A percentile compares a stretch with the other conserved stretches of the same genome.
Conservation (phyloP, 1,284 basidiomycete species). For the Leccinum solheimii region DNA sequence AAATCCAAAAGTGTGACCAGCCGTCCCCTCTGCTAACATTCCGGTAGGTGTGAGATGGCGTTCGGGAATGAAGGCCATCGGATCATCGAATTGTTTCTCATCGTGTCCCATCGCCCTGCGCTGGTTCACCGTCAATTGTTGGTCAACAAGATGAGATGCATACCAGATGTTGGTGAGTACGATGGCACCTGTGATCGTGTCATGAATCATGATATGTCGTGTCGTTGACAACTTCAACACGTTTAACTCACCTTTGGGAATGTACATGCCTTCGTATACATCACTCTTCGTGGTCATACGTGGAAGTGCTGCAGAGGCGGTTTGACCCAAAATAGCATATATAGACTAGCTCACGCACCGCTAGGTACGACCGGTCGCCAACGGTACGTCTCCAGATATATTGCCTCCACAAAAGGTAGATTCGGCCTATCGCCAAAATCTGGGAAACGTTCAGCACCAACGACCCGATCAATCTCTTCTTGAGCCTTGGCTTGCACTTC, state of each 20-base stretch:
- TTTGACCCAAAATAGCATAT: background rate
- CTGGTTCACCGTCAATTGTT: constrained; percentile 4
- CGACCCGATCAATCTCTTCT: constrained; percentile 31
- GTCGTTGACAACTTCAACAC: background rate
- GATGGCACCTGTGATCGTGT: constrained; percentile 17
- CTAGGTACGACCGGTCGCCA: constrained; percentile 28
- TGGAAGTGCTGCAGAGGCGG: constrained; percentile 24
- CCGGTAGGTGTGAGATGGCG: constrained; percentile 25
- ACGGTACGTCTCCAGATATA: constrained; percentile 26
- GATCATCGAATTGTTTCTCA: constrained; percentile 20
- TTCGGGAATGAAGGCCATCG: constrained; percentile 29
- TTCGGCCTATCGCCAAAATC: constrained; percentile 25
- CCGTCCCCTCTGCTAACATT: constrained; percentile 2
- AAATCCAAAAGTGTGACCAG: constrained; percentile 21
- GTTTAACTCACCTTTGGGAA: constrained; percentile 29
- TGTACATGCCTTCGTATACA: constrained; percentile 34
- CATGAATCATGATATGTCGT: background rate
- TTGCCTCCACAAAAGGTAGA: constrained; percentile 32
- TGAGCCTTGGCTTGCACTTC: constrained; percentile 26
- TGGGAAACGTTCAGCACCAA: constrained; percentile 29
- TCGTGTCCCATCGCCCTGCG: constrained; percentile 28
- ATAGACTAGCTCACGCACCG: constrained; percentile 16
- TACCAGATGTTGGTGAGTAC: constrained; percentile 32
- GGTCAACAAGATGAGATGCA: background rate
- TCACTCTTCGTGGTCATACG: constrained; percentile 29